Base-by-base conservation (phyloP, 108 stramenopile species). In the Cyclotella choctawhatcheeana region DNA sequence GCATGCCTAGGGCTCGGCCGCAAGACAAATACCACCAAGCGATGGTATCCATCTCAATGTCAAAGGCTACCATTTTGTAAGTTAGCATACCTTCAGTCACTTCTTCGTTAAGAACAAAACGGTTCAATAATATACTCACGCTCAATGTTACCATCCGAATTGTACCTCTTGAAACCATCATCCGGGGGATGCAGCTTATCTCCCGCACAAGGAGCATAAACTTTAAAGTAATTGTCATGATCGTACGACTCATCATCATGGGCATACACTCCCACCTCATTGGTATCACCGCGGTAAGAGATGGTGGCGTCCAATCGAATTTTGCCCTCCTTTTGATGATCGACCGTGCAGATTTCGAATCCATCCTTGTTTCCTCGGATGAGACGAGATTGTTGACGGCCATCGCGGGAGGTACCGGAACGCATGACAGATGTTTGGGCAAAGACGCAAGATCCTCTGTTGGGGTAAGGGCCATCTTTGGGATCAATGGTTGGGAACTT, bases 11-110 rank as follows among this genome's bases (percentile, higher is more conserved):
- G 7, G 97, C 98, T 16, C 89, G 75, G 8, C 96, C 96, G 66
- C 89, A 85, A 31, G 75, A 80, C 93, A 98, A 87, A 62, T 92
- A 86, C 98, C 98, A 98, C 98, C 98, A 98, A 27, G 87, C 88
- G 22, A 85, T 73, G 47, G 84, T 88, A 30, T 86, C 85, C 51
- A 44, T 25, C n/a, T 66, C 58, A 27, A 83, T 68, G 71, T 77
- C 73, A 47, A 79, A 79, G 5, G 78, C 77, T 79, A 56, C 24
- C 7, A 34, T 52, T 55, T 20, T 5, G 16, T 30, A 5, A 45
- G n/a, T n/a, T n/a, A n/a, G n/a, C n/a, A n/a, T n/a, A n/a, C n/a
- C n/a, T n/a, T n/a, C n/a, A n/a, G n/a, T n/a, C n/a, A n/a, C n/a
- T n/a, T n/a, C n/a, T n/a, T n/a, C n/a, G n/a, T n/a, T n/a, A n/a